A percentile compares a stretch with the other conserved stretches of the same genome.
Conservation (phyloP, 352 stramenopile species). For the Thraustotheca clavata region DNA sequence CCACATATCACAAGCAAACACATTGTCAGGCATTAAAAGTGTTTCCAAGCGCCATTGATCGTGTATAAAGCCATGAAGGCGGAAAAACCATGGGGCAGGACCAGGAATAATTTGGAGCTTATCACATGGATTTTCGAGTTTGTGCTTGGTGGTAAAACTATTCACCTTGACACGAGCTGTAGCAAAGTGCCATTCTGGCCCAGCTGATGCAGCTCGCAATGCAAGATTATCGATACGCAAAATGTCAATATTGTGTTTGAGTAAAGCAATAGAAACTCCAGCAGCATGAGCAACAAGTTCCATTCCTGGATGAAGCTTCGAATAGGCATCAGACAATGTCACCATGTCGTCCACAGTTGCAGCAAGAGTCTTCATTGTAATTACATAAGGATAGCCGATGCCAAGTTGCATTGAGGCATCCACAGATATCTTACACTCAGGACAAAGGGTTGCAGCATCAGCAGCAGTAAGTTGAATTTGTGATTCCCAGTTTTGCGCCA, state of each 20-base stretch:
- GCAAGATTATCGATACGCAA: constrained; percentile 69
- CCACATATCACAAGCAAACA: constrained; percentile 76
- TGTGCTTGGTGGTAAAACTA: constrained; percentile 10
- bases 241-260: constrained; percentile 61
- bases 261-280: constrained; percentile 45
- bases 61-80: background rate
- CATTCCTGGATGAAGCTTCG: constrained; percentile 30
- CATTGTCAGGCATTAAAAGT: constrained; percentile 49
- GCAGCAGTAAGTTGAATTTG: background rate
- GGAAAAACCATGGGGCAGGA: constrained; percentile 4
- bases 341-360: constrained; percentile 56
- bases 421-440: constrained; percentile 14
- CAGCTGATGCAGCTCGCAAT: constrained; percentile 24
- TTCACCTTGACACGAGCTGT: constrained; percentile 12
- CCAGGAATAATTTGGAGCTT: background rate
- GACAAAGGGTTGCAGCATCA: background rate
- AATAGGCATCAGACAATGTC: constrained; percentile 43
- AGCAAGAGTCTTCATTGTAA: constrained; percentile 45
- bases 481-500: background rate
- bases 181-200: constrained; percentile 17
- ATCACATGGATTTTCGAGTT: constrained; percentile 10
- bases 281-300: constrained; percentile 41
- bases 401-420: constrained; percentile 46
- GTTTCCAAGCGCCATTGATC: constrained; percentile 50
- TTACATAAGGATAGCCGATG: constrained; percentile 46